Evolutionary conservation across 2,329 filamentous ascomycete genomes (phyloP), one percentile per base, ranked within the genome.

Genomic region (Dichotomopilus funicola): DNA sequence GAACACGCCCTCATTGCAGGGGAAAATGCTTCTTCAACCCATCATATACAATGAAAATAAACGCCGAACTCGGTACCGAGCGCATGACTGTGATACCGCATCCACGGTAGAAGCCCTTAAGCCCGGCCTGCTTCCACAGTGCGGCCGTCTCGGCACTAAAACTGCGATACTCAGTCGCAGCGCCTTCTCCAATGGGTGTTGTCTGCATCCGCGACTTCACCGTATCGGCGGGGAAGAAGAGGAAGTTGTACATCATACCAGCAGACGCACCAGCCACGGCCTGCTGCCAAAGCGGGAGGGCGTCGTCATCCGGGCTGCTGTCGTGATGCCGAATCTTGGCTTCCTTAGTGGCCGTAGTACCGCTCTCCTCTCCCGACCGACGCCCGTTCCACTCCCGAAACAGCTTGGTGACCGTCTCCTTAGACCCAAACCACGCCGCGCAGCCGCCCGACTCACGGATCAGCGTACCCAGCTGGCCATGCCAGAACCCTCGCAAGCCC

Each of bases 181-280:
- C 75, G 27, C 75, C 72, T 7, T 77, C 75, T 36, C 79, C 80
- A 44, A 89, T 76, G 5, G 91, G 86, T 52, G 87, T 81, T 0
- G 94, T 99, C 73, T 99, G 94, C 86, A 99, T 96, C 48, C 92
- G 85, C 13, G 89, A 95, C 74, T 99, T 99, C 75, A 99, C 87
- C 0, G 94, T 99, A 70, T 99, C 94, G 49, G 94, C 94, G 0
- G 94, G 94, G 70, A 94, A 99, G 77, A 97, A 96, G 27, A 95
- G 75, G 68, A 97, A 97, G 70, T 99, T 99, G 74, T 99, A 99
- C 38, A 85, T 86, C 75, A 96, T 88, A 52, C 94, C 94, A 3
- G 92, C 94, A 6, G 85, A 83, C 2, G 92, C 92, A 43, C 92
- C 92, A 1, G 91, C 89, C 19, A 89, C 69, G 67, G 95, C 89